Percentiles rank a stretch among this genome's conserved stretches.
Evolutionary conservation across 2,329 filamentous ascomycete genomes (phyloP).

Genomic region (Emmonsiellopsis sp.): DNA sequence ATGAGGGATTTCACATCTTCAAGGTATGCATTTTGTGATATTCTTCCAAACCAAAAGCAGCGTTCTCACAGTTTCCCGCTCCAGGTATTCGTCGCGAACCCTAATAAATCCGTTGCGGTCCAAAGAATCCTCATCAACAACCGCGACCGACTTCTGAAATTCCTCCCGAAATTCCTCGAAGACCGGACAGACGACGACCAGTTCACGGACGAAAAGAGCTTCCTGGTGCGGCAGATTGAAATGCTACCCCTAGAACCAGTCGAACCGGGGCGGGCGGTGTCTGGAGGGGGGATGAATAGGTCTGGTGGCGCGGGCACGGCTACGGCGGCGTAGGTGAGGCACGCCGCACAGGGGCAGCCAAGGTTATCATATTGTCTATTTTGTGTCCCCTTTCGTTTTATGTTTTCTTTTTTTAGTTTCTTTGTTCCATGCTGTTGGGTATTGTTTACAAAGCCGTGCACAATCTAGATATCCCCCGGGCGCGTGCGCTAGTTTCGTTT

Average conservation of each 20-base stretch:
- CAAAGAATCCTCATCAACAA: conserved; percentile 96
- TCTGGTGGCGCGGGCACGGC: not conserved
- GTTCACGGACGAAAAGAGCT: conserved; percentile 96
- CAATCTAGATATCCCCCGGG: too few species aligned
- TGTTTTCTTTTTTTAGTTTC: too few species aligned
- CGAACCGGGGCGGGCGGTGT: conserved; percentile 19
- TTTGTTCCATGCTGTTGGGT: too few species aligned
- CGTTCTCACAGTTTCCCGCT: not conserved
- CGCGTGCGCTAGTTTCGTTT: too few species aligned
- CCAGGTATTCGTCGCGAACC: conserved; percentile 92
- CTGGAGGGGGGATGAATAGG: not conserved
- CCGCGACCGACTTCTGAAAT: conserved; percentile 77
- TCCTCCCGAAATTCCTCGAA: conserved; percentile 84
- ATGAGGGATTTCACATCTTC: conserved; percentile 98
- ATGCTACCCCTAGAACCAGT: conserved; percentile 33
- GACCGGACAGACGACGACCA: conserved; percentile 96
- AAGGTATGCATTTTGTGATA: conserved; percentile 47
- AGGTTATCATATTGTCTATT: too few species aligned
- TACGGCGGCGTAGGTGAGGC: not conserved
- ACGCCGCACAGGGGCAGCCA: too few species aligned
- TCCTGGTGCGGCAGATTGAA: conserved; percentile 87
- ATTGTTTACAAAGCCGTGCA: too few species aligned
- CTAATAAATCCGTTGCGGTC: conserved; percentile 92
- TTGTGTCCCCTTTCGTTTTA: too few species aligned
- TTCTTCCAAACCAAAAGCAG: not conserved